Evolutionary conservation across 345 rosid species (phyloP).

Genomic region (Psidium guajava): DNA sequence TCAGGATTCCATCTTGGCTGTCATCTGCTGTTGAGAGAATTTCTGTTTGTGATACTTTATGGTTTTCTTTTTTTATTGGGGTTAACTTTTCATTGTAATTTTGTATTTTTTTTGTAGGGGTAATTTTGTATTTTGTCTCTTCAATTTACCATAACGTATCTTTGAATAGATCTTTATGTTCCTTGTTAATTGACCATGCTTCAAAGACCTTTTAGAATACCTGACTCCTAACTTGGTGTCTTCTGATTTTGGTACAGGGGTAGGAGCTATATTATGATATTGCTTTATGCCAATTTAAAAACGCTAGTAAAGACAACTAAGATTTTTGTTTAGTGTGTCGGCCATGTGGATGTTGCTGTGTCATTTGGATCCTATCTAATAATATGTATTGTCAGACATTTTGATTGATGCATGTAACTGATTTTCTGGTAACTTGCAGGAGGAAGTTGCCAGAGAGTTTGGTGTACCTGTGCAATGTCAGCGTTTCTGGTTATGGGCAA

Average conservation of each 20-base stretch:
- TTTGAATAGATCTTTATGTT: background rate
- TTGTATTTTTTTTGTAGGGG: background rate
- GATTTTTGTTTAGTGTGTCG: background rate
- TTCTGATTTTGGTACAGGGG: background rate
- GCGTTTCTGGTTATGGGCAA: constrained; percentile 97
- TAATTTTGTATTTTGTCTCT: background rate
- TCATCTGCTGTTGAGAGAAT: background rate
- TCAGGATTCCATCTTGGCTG: background rate
- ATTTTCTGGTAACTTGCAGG: constrained; percentile 32
- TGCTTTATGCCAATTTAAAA: background rate
- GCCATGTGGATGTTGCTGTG: background rate
- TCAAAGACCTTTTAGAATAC: background rate
- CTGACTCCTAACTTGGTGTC: background rate
- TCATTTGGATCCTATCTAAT: background rate
- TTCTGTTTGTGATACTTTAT: background rate
- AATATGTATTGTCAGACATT: background rate
- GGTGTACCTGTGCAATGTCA: constrained; percentile 81
- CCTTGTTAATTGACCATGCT: background rate
- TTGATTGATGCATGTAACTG: background rate
- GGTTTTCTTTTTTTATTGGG: background rate
- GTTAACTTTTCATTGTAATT: background rate
- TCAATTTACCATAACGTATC: background rate
- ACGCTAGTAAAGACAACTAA: background rate
- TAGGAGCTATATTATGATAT: background rate
- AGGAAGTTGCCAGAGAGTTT: constrained; percentile 91